These are phyloP conservation scores for Volvariella surrecta DNA, from an alignment of 1,284 basidiomycete species.

Conservation along the genomic window DNA sequence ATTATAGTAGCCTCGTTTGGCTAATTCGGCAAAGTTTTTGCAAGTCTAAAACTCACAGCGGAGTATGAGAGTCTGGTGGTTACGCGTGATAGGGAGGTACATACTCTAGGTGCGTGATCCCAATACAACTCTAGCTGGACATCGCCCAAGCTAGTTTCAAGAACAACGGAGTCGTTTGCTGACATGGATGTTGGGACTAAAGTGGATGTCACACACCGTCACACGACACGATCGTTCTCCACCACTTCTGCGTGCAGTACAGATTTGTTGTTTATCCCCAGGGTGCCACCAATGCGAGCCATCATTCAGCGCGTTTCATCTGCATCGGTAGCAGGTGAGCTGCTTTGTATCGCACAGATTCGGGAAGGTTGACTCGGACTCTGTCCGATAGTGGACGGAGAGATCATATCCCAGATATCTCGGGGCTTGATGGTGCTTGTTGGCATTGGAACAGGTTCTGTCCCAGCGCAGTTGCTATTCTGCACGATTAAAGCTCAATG, in stretches of 20 bases:
- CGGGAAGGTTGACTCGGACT: slow-evolving; percentile 6
- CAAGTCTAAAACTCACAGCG: slow-evolving; percentile 57
- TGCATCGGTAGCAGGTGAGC: slow-evolving; percentile 64
- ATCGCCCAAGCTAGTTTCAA: slow-evolving; percentile 86
- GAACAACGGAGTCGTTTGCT: slow-evolving; percentile 62
- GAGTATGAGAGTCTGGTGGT: too few relatives aligned
- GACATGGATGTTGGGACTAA: slow-evolving; percentile 11
- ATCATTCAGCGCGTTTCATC: slow-evolving; percentile 70
- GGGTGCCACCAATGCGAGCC: slow-evolving; percentile 49
- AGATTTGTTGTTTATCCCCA: too few relatives aligned
- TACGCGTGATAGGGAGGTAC: slow-evolving; percentile 14
- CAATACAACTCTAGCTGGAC: slow-evolving; percentile 87
- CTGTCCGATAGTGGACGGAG: slow-evolving; percentile 47
- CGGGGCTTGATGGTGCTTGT: slow-evolving; percentile 82
- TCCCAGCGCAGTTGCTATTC: neutral
- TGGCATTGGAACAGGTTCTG: slow-evolving; percentile 70
- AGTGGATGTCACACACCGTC: neutral
- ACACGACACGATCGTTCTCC: neutral
- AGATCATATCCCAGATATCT: slow-evolving; percentile 72
- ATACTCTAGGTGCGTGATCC: slow-evolving; percentile 82
- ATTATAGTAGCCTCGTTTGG: slow-evolving; percentile 83
- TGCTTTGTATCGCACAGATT: slow-evolving; percentile 1
- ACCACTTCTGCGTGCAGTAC: too few relatives aligned
- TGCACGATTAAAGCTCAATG: slow-evolving; percentile 7
- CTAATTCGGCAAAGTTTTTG: slow-evolving; percentile 85